Evolutionary conservation across 345 rosid genomes (phyloP).

Genomic region (Raphanus raphanistrum): DNA sequence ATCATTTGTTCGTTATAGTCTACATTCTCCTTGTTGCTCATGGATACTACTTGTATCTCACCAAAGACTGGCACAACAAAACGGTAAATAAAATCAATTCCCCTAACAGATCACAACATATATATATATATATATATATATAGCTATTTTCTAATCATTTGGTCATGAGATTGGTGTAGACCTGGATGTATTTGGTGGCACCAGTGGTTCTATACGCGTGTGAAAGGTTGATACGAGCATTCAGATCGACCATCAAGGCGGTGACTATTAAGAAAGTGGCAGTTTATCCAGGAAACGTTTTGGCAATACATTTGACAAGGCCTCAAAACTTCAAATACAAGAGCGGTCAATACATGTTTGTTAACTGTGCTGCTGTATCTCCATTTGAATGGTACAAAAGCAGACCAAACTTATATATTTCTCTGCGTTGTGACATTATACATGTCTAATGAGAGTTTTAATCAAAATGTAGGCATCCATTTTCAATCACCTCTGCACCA

Average conservation of each 20-base stretch:
- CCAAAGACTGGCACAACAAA: conserved; percentile 58
- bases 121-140: no score
- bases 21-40: conserved; percentile 66
- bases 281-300: conserved; percentile 75
- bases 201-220: conserved; percentile 57
- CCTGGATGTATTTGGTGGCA: conserved; percentile 73
- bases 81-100: conserved; percentile 44
- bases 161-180: no score
- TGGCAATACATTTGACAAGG: conserved; percentile 69
- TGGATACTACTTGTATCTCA: conserved; percentile 61
- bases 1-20: conserved; percentile 74
- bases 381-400: conserved; percentile 71
- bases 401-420: neutral
- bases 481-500: conserved; percentile 86
- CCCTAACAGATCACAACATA: no score
- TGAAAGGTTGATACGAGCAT: conserved; percentile 65
- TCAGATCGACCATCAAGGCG: conserved; percentile 68
- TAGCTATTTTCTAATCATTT: no score
- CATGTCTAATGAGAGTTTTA: neutral
- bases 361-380: conserved; percentile 80
- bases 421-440: neutral
- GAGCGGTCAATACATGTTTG: conserved; percentile 85
- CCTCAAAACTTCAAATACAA: conserved; percentile 81
- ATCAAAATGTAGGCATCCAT: conserved; percentile 64
- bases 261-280: conserved; percentile 66